Evolutionary conservation across 2,329 filamentous ascomycete genomes (phyloP).

Genomic region (Stagonosporopsis tanaceti): DNA sequence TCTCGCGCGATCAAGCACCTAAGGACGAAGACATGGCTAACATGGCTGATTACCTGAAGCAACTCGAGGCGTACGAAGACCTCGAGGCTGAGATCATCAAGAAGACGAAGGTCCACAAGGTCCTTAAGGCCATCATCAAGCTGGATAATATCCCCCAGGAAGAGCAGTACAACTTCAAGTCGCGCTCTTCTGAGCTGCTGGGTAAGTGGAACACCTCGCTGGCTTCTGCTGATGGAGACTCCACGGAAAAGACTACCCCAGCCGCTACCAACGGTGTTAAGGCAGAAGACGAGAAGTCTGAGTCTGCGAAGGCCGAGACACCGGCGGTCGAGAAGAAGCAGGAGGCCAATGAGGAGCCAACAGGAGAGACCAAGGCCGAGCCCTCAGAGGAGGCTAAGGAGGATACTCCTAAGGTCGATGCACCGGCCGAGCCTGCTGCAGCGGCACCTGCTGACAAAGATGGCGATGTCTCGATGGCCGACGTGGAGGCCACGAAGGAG

Average conservation of each 20-base stretch:
- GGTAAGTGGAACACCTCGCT: slow-evolving; percentile 88
- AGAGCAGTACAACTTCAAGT: slow-evolving; percentile 87
- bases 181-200: slow-evolving; percentile 79
- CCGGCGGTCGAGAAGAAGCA: slow-evolving; percentile 49
- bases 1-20: slow-evolving; percentile 84
- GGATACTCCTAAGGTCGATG: slow-evolving; percentile 14
- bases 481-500: slow-evolving; percentile 17
- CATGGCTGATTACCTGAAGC: slow-evolving; percentile 79
- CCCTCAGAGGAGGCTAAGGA: slow-evolving; percentile 27
- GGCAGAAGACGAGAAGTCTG: slow-evolving; percentile 48
- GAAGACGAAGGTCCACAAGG: slow-evolving; percentile 97
- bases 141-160: slow-evolving; percentile 80
- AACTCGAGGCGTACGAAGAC: slow-evolving; percentile 81
- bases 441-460: slow-evolving; percentile 17
- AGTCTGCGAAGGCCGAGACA: slow-evolving; percentile 38
- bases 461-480: slow-evolving; percentile 20
- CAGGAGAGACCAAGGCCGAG: slow-evolving; percentile 21
- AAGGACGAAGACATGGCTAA: slow-evolving; percentile 82
- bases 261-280: slow-evolving; percentile 44
- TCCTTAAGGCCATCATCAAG: slow-evolving; percentile 93
- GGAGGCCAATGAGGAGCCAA: slow-evolving; percentile 34
- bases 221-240: slow-evolving; percentile 39
- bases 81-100: slow-evolving; percentile 90
- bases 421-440: slow-evolving; percentile 7
- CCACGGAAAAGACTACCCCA: slow-evolving; percentile 16